Conservation (phyloP, 2,329 filamentous ascomycete genomes). For the Talaromyces sp. region DNA sequence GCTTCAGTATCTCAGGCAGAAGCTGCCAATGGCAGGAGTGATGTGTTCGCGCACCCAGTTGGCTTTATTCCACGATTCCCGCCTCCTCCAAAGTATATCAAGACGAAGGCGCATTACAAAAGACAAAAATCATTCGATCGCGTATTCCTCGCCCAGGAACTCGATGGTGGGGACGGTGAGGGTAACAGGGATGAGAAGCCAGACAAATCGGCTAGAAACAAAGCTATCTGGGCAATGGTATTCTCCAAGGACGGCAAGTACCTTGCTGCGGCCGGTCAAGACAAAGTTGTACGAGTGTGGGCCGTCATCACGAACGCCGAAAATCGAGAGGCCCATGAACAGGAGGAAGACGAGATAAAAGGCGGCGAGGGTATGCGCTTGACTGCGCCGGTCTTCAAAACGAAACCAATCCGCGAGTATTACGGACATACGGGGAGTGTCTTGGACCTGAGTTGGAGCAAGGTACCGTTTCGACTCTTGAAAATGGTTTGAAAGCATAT, state of each 20-base stretch:
- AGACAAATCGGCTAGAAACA: conserved; percentile 26
- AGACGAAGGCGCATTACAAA: conserved; percentile 76
- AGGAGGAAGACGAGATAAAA: conserved; percentile 55
- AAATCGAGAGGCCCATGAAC: conserved; percentile 70
- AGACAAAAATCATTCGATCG: conserved; percentile 77
- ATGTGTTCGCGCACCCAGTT: conserved; percentile 73
- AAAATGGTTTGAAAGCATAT: not conserved
- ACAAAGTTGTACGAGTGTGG: conserved; percentile 82
- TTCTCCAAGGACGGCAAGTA: conserved; percentile 92
- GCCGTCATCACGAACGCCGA: conserved; percentile 78
- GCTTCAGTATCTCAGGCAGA: conserved; percentile 67
- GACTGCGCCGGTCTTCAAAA: conserved; percentile 85
- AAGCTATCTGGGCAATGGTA: conserved; percentile 86
- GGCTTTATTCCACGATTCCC: conserved; percentile 84
- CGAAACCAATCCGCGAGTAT: conserved; percentile 74
- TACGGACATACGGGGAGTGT: conserved; percentile 80
- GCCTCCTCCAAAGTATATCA: conserved; percentile 86
- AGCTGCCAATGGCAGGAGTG: conserved; percentile 58
- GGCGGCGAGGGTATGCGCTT: conserved; percentile 59
- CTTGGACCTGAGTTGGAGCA: conserved; percentile 93
- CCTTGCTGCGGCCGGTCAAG: conserved; percentile 86
- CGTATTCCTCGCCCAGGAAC: conserved; percentile 86
- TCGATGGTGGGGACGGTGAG: conserved; percentile 58
- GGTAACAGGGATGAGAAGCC: conserved; percentile 29
- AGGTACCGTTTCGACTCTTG: conserved; percentile 46